Conservation (phyloP, 805 yeast species). For the Candida ovalis region DNA sequence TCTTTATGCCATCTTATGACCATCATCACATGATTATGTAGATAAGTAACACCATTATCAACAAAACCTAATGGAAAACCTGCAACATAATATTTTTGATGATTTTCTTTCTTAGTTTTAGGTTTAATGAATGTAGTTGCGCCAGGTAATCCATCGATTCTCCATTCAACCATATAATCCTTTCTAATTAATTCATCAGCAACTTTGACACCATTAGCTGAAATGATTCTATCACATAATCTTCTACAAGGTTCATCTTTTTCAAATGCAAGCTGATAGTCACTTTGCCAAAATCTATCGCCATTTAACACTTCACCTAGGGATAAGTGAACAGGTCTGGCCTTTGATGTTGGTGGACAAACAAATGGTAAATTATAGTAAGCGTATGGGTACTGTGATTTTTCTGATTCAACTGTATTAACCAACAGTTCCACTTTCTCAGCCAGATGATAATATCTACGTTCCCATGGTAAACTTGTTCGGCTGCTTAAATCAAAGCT, state of each 20-base stretch:
- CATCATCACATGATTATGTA: constrained; percentile 78
- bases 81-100: constrained; percentile 66
- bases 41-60: constrained; percentile 52
- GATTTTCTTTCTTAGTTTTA: constrained; percentile 43
- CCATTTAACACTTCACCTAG: constrained; percentile 78
- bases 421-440: constrained; percentile 67
- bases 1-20: constrained; percentile 68
- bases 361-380: constrained; percentile 78
- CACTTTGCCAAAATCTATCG: constrained; percentile 74
- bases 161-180: constrained; percentile 81
- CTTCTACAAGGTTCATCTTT: constrained; percentile 62
- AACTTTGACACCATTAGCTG: constrained; percentile 44
- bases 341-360: constrained; percentile 57
- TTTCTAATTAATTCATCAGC: constrained; percentile 61
- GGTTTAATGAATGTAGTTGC: constrained; percentile 74
- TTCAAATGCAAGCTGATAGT: constrained; percentile 60
- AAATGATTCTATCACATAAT: constrained; percentile 63
- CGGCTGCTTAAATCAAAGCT: not conserved
- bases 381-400: constrained; percentile 71
- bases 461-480: constrained; percentile 29
- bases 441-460: constrained; percentile 40
- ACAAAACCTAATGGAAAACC: constrained; percentile 84
- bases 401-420: constrained; percentile 74
- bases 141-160: constrained; percentile 79
- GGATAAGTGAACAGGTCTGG: constrained; percentile 63